These are phyloP conservation scores for Boletus vinaceobasis DNA, from an alignment of 768 basidiomycete species.

Conservation along the genomic window DNA sequence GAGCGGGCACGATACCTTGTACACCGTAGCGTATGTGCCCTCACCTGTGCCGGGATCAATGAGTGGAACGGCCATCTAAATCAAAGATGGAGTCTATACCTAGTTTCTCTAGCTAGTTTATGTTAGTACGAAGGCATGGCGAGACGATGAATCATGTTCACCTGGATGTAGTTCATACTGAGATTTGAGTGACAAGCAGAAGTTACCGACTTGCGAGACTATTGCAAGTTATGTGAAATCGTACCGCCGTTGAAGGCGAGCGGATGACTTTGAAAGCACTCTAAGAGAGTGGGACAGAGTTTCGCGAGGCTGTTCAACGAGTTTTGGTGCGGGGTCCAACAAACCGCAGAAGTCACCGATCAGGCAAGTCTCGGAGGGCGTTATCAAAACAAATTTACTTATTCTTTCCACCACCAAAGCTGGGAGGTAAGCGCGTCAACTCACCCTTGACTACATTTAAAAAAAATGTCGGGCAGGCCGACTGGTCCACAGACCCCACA, in stretches of 20 bases:
- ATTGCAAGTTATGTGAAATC: background rate
- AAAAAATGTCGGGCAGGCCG: background rate
- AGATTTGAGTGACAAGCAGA: background rate
- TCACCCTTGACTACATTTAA: background rate
- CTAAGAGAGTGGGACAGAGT: background rate
- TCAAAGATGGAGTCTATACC: slow-evolving; percentile 36
- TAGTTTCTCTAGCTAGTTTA: slow-evolving; percentile 80
- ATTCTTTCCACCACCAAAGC: background rate
- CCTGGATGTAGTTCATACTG: slow-evolving; percentile 59
- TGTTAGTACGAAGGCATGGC: slow-evolving; percentile 5
- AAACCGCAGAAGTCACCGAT: slow-evolving; percentile 11
- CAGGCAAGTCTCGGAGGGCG: slow-evolving; percentile 11
- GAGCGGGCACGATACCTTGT: slow-evolving; percentile 60
- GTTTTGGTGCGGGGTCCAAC: background rate
- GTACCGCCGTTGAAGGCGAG: slow-evolving; percentile 5
- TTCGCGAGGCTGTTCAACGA: background rate
- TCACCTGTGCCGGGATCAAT: slow-evolving; percentile 48
- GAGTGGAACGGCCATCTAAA: slow-evolving; percentile 1
- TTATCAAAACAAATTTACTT: background rate
- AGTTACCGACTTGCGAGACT: background rate
- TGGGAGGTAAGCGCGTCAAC: background rate
- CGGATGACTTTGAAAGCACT: background rate
- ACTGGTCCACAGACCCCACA: background rate
- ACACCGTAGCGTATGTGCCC: slow-evolving; percentile 96
- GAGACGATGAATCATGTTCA: slow-evolving; percentile 22